Evolutionary conservation across 106 monocot genomes (phyloP).

Genomic region (Chionographis japonica): DNA sequence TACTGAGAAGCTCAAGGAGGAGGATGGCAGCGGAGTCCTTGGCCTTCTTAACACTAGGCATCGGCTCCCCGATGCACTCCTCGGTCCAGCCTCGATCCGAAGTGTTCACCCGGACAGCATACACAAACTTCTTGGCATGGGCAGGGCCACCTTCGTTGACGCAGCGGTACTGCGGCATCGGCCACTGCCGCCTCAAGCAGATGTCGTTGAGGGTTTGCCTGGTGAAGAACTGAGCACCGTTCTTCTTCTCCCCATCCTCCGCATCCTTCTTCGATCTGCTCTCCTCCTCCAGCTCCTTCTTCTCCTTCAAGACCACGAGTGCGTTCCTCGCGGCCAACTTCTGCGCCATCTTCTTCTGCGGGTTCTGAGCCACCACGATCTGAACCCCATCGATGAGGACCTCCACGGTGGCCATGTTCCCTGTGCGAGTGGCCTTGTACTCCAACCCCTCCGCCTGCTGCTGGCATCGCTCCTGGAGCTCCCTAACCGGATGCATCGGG

Average conservation of each 20-base stretch:
- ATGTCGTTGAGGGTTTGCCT: constrained; percentile 93
- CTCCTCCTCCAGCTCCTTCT: constrained; percentile 48
- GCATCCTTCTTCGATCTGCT: constrained; percentile 25
- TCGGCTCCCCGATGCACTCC: constrained; percentile 90
- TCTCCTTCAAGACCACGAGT: constrained; percentile 71
- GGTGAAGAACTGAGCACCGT: constrained; percentile 51
- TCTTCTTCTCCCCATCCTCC: constrained; percentile 41
- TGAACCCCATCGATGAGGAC: constrained; percentile 89
- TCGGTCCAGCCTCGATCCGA: constrained; percentile 86
- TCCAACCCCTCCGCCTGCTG: constrained; percentile 90
- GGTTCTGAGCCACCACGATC: constrained; percentile 82
- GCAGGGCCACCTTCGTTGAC: constrained; percentile 95
- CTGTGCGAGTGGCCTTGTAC: constrained; percentile 71
- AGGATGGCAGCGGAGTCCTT: constrained; percentile 95
- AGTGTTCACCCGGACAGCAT: constrained; percentile 88
- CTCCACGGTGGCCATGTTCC: constrained; percentile 83
- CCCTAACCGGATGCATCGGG: constrained; percentile 94
- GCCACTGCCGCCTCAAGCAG: constrained; percentile 88
- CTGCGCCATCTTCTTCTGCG: constrained; percentile 99
- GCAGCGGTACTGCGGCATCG: constrained; percentile 90
- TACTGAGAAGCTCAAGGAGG: constrained; percentile 70
- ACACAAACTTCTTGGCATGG: constrained; percentile 88
- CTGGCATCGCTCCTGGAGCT: constrained; percentile 96
- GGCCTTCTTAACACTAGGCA: constrained; percentile 99
- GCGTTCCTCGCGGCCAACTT: constrained; percentile 94